Evolutionary conservation across 2,329 filamentous ascomycete species (phyloP), one percentile per base, ranked within the genome.

Genomic region (Aspergillus ochraceoroseus): DNA sequence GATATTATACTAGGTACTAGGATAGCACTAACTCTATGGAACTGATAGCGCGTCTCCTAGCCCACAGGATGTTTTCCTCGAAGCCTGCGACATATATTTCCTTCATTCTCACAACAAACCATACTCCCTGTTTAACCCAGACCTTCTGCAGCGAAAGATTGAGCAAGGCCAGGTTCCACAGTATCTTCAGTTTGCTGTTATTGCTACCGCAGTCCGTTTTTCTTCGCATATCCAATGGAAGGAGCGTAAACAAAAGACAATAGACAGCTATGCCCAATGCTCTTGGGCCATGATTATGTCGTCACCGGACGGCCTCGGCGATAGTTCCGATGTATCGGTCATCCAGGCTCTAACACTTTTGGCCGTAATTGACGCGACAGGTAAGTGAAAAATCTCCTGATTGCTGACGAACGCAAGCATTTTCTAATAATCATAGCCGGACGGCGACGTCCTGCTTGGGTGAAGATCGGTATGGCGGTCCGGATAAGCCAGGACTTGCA

Each of bases 401-500:
- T n/a, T n/a, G n/a, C n/a, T n/a, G n/a, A n/a, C n/a, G n/a, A n/a
- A n/a, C n/a, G n/a, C n/a, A n/a, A n/a, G n/a, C n/a, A n/a, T n/a
- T n/a, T n/a, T n/a, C n/a, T n/a, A n/a, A n/a, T n/a, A n/a, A n/a
- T n/a, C n/a, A n/a, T n/a, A n/a, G 61, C 52, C 35, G 59, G 61
- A 7, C 52, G 57, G 38, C 49, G 53, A 14, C 49, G 54, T 36
- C 41, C 54, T 6, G 63, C 58, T 1, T 69, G 66, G 66, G 48
- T 68, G 6, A 66, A 67, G 26, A 53, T 53, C 31, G 51, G 51
- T 23, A 53, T 53, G 48, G 47, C 51, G 3, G 47, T 53, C 2
- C 56, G 62, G 7, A 55, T 67, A 19, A 58, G 61, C 0, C 64
- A 66, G 42, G 63, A 61, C 27, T 32, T 65, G 7, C 46, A 53